phyloP scores from a whole-genome alignment of 306 rosid species.

The Lathyrus tuberosus region DNA sequence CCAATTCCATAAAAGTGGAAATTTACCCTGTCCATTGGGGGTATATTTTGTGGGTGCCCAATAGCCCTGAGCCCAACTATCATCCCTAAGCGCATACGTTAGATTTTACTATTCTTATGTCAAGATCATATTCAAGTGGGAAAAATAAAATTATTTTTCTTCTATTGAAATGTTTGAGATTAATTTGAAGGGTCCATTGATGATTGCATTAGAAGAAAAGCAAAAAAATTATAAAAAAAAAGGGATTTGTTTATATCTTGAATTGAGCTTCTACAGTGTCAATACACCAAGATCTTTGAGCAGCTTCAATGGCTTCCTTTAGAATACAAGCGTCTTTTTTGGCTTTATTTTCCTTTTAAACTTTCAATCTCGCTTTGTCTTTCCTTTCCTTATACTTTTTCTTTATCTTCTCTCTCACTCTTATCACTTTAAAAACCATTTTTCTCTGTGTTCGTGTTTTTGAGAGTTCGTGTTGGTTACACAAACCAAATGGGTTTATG shows the following conservation, averaged over 20 bases:
- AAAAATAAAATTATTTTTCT: too few relatives aligned
- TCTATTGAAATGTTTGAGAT: too few relatives aligned
- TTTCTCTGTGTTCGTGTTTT: conserved; percentile 6
- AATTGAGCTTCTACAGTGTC: conserved; percentile 79
- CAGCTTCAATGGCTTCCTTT: conserved; percentile 82
- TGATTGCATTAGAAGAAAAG: too few relatives aligned
- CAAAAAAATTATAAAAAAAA: neutral
- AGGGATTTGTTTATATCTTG: conserved; percentile 51
- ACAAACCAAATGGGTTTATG: conserved; percentile 2
- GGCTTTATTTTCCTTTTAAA: conserved; percentile 68
- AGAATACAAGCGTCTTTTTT: conserved; percentile 64
- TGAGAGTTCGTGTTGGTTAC: conserved; percentile 33
- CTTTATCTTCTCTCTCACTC: conserved; percentile 86
- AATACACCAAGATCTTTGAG: conserved; percentile 75
- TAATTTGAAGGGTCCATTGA: too few relatives aligned
- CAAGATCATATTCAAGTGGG: too few relatives aligned
- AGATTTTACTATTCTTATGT: too few relatives aligned
- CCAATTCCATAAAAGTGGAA: too few relatives aligned
- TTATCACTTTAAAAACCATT: conserved; percentile 86
- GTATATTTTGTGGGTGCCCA: too few relatives aligned
- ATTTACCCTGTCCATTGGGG: too few relatives aligned
- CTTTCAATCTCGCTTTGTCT: conserved; percentile 47
- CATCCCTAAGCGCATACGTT: too few relatives aligned
- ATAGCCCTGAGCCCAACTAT: too few relatives aligned
- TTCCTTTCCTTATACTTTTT: conserved; percentile 77